Evolutionary conservation across 768 basidiomycete genomes (phyloP), one percentile per base, ranked within the genome.

Genomic region (Leccinum barrowsii): DNA sequence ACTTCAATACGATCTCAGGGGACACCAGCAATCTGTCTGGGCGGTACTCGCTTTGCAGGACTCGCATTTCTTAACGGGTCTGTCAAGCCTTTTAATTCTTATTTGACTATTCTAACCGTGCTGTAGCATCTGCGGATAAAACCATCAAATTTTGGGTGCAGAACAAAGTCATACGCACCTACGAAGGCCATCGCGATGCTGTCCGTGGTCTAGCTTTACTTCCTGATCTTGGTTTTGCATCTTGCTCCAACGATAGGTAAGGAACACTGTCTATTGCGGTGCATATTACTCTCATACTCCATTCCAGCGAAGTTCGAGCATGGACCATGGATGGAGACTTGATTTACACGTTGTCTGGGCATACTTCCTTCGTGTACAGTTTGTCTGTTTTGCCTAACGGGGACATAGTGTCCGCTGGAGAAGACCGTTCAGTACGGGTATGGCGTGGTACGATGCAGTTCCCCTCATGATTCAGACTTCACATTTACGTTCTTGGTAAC

Each of bases 341-440:
- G 49, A 78, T 89, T 55, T 87, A 89, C 68, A 84, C 86, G 0
- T 74, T 98, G n/a, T 87, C 90, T 4, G 97, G 94, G 1, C 97
- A 98, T 71, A 96, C 94, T 2, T 97, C 94, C 21, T 99, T 98
- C 71, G 93, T 98, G 13, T 99, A 98, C 76, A 88, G 90, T 57
- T 72, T 99, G 13, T 83, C 90, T 0, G 82, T 91, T 19, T 80
- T 98, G 19, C 89, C 94, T 2, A 85, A 75, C 60, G 91, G 95
- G 19, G 86, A 89, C 62, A 80, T 94, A 21, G 86, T 96, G 7
- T 93, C 90, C n/a, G 85, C 87, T 35, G 94, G 96, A 7, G 97
- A 99, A 75, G 97, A 99, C 73, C 87, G 96, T 50, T 89, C 89
- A 4, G 85, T 96, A 52, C 83, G 96, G 21, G 79, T 98, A 35